Percentiles rank a stretch among this genome's conserved stretches.
These are phyloP conservation scores for Trichoderma parareesei DNA, from an alignment of 495 filamentous ascomycete species.

Conservation along the genomic window DNA sequence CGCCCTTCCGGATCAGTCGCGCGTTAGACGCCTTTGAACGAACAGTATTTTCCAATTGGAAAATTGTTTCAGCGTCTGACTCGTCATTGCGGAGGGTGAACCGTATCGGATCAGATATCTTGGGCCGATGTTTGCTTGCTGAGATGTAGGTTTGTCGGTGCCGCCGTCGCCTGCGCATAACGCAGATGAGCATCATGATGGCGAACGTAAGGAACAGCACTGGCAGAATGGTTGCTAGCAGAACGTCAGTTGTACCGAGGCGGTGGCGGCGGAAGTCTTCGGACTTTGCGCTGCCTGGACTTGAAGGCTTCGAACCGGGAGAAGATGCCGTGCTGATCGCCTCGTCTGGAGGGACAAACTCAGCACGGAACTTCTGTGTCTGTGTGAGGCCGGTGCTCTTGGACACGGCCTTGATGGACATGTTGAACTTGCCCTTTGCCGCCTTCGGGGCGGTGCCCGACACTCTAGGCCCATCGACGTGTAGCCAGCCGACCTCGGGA, in stretches of 20 bases:
- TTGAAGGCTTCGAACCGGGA: not conserved
- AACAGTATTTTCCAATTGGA: not conserved
- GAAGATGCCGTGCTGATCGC: not conserved
- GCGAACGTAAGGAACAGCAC: constrained; percentile 5
- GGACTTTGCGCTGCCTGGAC: not conserved
- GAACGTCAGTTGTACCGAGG: not conserved
- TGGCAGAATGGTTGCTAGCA: constrained; percentile 10
- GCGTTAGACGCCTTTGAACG: not conserved
- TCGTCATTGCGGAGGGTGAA: not conserved
- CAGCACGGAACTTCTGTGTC: not conserved
- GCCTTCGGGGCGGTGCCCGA: constrained; percentile 53
- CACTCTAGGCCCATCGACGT: constrained; percentile 52
- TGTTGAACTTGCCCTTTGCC: not conserved
- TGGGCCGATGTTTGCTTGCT: not conserved
- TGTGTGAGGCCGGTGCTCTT: not conserved
- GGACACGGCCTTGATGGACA: constrained; percentile 4
- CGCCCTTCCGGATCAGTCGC: not conserved
- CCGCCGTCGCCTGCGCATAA: constrained; percentile 4
- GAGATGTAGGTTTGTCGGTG: constrained; percentile 4
- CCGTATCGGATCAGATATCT: constrained; percentile 10
- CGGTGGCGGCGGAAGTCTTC: not conserved
- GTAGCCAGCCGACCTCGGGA: constrained; percentile 54
- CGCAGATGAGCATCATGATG: constrained; percentile 11
- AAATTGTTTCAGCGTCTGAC: not conserved
- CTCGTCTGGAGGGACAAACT: not conserved